A percentile compares a stretch with the other conserved stretches of the same genome.
Conservation (phyloP, 371 early-diverging fungal species). For the Mucor velutinosus region DNA sequence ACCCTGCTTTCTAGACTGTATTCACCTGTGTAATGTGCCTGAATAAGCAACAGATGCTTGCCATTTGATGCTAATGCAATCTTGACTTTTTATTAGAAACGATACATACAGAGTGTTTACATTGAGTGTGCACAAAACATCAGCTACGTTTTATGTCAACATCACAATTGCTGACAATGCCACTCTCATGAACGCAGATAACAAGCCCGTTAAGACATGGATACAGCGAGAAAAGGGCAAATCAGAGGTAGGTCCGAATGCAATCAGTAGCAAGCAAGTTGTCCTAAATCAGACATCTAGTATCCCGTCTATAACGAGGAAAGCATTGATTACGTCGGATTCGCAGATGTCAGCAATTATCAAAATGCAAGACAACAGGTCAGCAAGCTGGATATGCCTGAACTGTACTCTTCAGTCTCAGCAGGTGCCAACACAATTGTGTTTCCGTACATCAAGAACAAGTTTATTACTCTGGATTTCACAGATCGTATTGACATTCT, state of each 20-base stretch:
- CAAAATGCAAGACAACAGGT: neutral
- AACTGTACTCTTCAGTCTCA: slow-evolving; percentile 23
- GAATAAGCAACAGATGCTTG: neutral
- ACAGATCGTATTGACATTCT: slow-evolving; percentile 33
- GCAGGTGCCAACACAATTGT: slow-evolving; percentile 33
- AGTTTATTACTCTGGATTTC: slow-evolving; percentile 40
- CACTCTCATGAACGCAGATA: slow-evolving; percentile 1
- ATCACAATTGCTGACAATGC: slow-evolving; percentile 34
- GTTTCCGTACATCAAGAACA: slow-evolving; percentile 32
- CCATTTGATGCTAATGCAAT: neutral
- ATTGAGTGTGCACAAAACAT: slow-evolving; percentile 33
- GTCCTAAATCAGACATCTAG: slow-evolving; percentile 9
- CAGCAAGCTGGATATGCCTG: neutral
- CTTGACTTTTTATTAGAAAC: neutral
- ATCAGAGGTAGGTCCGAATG: slow-evolving; percentile 7
- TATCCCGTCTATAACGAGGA: slow-evolving; percentile 32
- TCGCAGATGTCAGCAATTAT: slow-evolving; percentile 35
- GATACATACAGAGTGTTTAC: slow-evolving; percentile 33
- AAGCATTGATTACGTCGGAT: slow-evolving; percentile 34
- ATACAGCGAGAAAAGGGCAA: slow-evolving; percentile 21
- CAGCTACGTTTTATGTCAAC: slow-evolving; percentile 20
- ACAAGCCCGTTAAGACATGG: slow-evolving; percentile 11
- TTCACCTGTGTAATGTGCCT: slow-evolving; percentile 29
- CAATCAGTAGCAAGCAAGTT: neutral
- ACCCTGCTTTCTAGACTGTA: slow-evolving; percentile 25